Evolutionary conservation across 306 rosid genomes (phyloP).

Genomic region (Acacia crassicarpa): DNA sequence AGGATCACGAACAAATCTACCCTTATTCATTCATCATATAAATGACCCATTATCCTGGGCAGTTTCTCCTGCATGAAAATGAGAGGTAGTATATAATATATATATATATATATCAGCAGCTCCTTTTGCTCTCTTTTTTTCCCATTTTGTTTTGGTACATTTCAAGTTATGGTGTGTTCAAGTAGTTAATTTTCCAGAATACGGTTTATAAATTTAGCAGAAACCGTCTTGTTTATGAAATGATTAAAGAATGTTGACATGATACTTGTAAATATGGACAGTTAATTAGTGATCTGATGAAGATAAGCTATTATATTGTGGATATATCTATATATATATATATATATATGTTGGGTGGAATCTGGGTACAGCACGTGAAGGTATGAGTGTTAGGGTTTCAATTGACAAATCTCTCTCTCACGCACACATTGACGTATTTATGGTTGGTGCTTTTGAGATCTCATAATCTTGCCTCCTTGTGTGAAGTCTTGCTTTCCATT

Average conservation of each 20-base stretch:
- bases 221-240: not conserved
- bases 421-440: not conserved
- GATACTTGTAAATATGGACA: not conserved
- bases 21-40: not conserved
- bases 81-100: not conserved
- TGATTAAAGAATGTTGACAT: not conserved
- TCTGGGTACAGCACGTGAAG: slow-evolving; percentile 28
- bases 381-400: slow-evolving; percentile 62
- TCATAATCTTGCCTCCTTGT: slow-evolving; percentile 29
- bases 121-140: not conserved
- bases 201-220: not conserved
- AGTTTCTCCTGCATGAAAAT: not conserved
- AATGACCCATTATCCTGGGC: not conserved
- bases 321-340: not conserved
- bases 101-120: not conserved
- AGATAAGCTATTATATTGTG: not conserved
- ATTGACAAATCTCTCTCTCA: slow-evolving; percentile 52
- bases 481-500: not conserved
- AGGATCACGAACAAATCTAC: slow-evolving; percentile 47
- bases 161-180: not conserved
- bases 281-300: not conserved
- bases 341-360: slow-evolving; percentile 26
- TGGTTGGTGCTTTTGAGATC: slow-evolving; percentile 70
- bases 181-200: not conserved
- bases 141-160: not conserved